Evolutionary conservation across 2,329 filamentous ascomycete genomes (phyloP).

Genomic region (Fusarium sp.): DNA sequence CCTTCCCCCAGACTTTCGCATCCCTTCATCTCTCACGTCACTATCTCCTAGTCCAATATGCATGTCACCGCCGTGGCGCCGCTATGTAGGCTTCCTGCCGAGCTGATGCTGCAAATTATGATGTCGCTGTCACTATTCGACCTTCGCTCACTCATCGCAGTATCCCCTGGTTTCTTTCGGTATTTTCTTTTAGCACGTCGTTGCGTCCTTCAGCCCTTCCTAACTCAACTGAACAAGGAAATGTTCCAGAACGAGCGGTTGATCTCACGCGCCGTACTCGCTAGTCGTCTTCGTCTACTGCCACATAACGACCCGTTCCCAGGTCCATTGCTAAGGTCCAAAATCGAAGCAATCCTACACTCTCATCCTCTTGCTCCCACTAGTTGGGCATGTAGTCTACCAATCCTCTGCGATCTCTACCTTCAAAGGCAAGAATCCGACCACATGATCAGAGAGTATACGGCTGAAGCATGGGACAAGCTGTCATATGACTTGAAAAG

Average conservation of each 20-base stretch:
- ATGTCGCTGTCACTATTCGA: slow-evolving; percentile 6
- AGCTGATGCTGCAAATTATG: slow-evolving; percentile 12
- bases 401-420: slow-evolving; percentile 16
- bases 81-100: slow-evolving; percentile 12
- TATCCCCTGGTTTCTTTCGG: slow-evolving; percentile 7
- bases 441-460: slow-evolving; percentile 6
- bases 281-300: slow-evolving; percentile 5
- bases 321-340: slow-evolving; percentile 1
- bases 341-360: slow-evolving; percentile 7
- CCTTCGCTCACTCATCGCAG: not conserved
- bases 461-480: slow-evolving; percentile 12
- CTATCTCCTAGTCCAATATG: slow-evolving; percentile 1
- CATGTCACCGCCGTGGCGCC: slow-evolving; percentile 1
- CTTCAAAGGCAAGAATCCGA: slow-evolving; percentile 5
- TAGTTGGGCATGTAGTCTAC: slow-evolving; percentile 7
- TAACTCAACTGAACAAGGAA: slow-evolving; percentile 6
- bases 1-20: not conserved
- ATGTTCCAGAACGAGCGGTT: slow-evolving; percentile 6
- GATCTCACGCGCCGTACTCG: slow-evolving; percentile 7
- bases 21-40: not conserved
- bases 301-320: slow-evolving; percentile 2
- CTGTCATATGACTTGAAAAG: slow-evolving; percentile 1
- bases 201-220: slow-evolving; percentile 6
- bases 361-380: slow-evolving; percentile 4
- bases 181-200: slow-evolving; percentile 7